Evolutionary conservation across 805 yeast genomes (phyloP).

Genomic region (Nakazawaea wyomingensis): DNA sequence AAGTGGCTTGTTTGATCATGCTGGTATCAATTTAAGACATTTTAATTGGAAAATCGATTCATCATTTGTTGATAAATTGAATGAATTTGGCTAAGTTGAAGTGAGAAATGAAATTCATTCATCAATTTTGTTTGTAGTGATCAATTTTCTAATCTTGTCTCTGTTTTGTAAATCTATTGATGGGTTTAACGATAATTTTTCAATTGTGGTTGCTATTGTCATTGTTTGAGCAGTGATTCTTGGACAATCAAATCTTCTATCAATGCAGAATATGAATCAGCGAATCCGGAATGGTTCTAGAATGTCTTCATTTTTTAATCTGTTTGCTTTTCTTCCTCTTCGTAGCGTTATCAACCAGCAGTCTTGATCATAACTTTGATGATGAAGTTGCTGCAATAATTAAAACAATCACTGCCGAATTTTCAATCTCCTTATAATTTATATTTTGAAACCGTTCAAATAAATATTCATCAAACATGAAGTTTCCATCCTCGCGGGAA

Average conservation of each 20-base stretch:
- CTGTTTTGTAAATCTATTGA: constrained; percentile 30
- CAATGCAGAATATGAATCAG: constrained; percentile 49
- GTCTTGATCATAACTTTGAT: constrained; percentile 1
- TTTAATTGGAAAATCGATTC: constrained; percentile 35
- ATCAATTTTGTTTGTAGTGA: constrained; percentile 41
- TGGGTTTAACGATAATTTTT: neutral
- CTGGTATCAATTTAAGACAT: constrained; percentile 39
- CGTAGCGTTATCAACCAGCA: constrained; percentile 6
- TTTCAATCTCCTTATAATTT: constrained; percentile 18
- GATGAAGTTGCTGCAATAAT: neutral
- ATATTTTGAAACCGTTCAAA: constrained; percentile 30
- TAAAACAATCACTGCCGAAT: constrained; percentile 3
- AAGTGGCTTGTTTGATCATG: constrained; percentile 25
- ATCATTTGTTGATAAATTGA: constrained; percentile 16
- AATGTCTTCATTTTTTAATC: constrained; percentile 17
- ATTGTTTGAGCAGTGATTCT: constrained; percentile 14
- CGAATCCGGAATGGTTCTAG: constrained; percentile 45
- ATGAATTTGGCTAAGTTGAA: constrained; percentile 32
- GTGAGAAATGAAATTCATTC: constrained; percentile 34
- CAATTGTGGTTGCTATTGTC: too few relatives aligned
- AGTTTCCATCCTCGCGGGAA: constrained; percentile 27
- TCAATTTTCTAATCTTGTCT: constrained; percentile 30
- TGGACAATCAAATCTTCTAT: constrained; percentile 37
- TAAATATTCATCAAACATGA: constrained; percentile 46
- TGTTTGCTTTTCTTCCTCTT: constrained; percentile 5